Evolutionary conservation across 495 filamentous ascomycete species (phyloP).

Genomic region (Penicillium cinerascens): DNA sequence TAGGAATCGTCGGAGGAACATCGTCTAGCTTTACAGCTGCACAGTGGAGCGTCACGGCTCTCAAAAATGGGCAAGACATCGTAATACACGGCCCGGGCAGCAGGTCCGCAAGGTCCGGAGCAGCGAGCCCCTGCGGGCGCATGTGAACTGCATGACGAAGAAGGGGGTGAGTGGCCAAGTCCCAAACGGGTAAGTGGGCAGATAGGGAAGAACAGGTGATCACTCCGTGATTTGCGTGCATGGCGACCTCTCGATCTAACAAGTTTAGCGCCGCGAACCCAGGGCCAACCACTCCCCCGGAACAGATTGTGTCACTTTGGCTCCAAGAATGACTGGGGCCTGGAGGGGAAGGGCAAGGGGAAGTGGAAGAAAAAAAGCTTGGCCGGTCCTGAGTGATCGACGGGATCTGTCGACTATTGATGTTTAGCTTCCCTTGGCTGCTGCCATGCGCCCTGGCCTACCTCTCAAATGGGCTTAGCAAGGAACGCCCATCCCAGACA

Average conservation of each 20-base stretch:
- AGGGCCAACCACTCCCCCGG: slow-evolving; percentile 18
- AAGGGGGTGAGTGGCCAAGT: neutral
- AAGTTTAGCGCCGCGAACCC: slow-evolving; percentile 23
- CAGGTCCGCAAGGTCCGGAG: neutral
- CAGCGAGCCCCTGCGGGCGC: too few species aligned
- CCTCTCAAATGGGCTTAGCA: neutral
- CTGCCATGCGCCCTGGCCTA: slow-evolving; percentile 26
- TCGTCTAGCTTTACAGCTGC: neutral
- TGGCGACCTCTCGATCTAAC: slow-evolving; percentile 20
- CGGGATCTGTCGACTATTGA: slow-evolving; percentile 48
- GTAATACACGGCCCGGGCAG: neutral
- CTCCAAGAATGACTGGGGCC: slow-evolving; percentile 6
- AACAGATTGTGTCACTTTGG: slow-evolving; percentile 12
- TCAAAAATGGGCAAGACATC: too few species aligned
- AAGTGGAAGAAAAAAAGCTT: slow-evolving; percentile 26
- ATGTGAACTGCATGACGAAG: neutral
- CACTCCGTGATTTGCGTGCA: slow-evolving; percentile 26
- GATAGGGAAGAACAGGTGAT: neutral
- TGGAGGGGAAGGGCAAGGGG: neutral
- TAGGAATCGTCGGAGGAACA: neutral
- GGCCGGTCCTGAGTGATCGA: slow-evolving; percentile 41
- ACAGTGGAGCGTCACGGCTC: neutral
- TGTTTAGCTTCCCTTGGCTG: slow-evolving; percentile 40
- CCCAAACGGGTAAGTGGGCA: neutral
- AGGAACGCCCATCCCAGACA: neutral